phyloP scores from a whole-genome alignment of 2,329 filamentous ascomycete species.

The Neofusicoccum sp. region DNA sequence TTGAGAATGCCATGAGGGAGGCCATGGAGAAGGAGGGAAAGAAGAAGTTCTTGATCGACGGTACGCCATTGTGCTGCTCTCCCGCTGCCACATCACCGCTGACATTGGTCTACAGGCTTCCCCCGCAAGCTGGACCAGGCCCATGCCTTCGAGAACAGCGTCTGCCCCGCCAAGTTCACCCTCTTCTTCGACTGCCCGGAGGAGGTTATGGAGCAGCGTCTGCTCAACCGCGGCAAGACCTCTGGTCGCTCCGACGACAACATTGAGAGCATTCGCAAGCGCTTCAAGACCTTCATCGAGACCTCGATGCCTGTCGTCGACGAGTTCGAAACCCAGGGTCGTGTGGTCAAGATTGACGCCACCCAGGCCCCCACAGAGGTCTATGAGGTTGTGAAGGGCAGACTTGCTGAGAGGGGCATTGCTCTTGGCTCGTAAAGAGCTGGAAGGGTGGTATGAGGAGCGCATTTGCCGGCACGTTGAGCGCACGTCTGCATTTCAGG shows the following conservation, averaged over 20 bases:
- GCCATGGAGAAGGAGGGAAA: conserved; percentile 59
- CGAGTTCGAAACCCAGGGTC: conserved; percentile 71
- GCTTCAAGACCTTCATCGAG: conserved; percentile 90
- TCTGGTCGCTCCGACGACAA: conserved; percentile 92
- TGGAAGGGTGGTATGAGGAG: not conserved
- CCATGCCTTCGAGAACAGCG: conserved; percentile 83
- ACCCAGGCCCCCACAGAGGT: conserved; percentile 65
- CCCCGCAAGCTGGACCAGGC: conserved; percentile 98
- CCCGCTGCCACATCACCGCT: not conserved
- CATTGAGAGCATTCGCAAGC: conserved; percentile 90
- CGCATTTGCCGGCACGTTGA: not conserved
- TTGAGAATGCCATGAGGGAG: conserved; percentile 88
- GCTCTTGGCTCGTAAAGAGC: not conserved
- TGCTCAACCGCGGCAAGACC: conserved; percentile 89
- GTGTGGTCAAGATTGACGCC: conserved; percentile 78
- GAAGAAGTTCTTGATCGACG: conserved; percentile 72
- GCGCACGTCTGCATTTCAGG: not conserved
- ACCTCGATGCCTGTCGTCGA: conserved; percentile 97
- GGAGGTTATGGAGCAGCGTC: conserved; percentile 76
- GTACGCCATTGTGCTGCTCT: conserved; percentile 25
- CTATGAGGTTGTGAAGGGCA: conserved; percentile 54
- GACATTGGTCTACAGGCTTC: conserved; percentile 59
- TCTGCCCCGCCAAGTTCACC: conserved; percentile 80
- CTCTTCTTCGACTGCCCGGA: conserved; percentile 95
- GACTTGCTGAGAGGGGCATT: conserved; percentile 46